phyloP scores from a whole-genome alignment of 23 red algal genomes.

The Chondrus crispus region DNA sequence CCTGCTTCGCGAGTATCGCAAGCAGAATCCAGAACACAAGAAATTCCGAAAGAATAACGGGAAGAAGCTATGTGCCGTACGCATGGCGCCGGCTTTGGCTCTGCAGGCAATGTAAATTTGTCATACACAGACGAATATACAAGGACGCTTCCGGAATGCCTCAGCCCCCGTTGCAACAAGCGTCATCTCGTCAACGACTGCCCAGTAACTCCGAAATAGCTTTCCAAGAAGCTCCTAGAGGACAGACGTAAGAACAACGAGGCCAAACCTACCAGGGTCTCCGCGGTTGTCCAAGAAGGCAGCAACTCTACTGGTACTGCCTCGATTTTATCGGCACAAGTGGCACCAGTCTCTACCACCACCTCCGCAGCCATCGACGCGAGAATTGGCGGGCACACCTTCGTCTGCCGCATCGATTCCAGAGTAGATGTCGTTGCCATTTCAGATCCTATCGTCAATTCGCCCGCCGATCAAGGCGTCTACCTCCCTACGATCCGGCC shows the following conservation, averaged over 20 bases:
- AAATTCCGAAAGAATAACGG: neutral
- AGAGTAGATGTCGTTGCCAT: neutral
- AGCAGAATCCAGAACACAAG: neutral
- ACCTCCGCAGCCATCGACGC: neutral
- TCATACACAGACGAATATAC: neutral
- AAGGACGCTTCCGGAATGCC: constrained; percentile 13
- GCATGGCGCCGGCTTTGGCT: neutral
- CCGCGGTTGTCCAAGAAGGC: neutral
- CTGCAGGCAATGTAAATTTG: neutral
- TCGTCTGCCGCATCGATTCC: constrained; percentile 7
- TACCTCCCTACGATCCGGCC: neutral
- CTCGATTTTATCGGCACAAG: neutral
- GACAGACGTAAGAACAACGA: neutral
- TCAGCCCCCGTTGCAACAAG: neutral
- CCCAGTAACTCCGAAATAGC: neutral
- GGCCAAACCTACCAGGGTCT: neutral
- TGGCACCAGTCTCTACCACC: neutral
- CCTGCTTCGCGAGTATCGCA: constrained; percentile 7
- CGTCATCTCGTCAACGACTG: constrained; percentile 16
- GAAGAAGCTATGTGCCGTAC: neutral
- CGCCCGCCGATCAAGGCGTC: neutral
- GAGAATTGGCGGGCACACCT: neutral
- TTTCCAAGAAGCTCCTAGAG: constrained; percentile 2
- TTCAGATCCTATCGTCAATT: neutral
- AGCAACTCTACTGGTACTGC: neutral